Base-by-base conservation (phyloP, 192 early-diverging fungal genomes). In the Kappamyces sp. region DNA sequence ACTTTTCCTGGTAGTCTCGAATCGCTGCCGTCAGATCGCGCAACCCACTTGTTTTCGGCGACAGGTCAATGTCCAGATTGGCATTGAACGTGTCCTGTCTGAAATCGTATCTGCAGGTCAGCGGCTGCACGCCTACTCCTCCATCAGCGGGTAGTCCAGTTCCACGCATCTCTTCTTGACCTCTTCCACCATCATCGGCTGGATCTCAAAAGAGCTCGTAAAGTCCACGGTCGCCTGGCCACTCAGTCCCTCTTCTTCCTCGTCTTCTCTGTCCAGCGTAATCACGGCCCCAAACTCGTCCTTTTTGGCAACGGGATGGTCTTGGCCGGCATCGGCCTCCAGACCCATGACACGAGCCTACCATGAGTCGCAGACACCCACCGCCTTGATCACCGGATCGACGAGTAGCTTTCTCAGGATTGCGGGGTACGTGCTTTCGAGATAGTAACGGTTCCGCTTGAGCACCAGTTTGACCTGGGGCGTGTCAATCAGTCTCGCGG, bases 1-100 rank as follows among this genome's bases (percentile, higher is more conserved):
- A 87, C 71, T 97, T 98, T 74, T 99, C 97, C 75, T 91, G 92
- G 74, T 94, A 93, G 9, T 94, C 92, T 35, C 94, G 85, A 71
- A 99, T 95, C 12, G 42, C 31, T 23, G 23, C 23, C 23, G 23
- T 23, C 23, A 23, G 23, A 23, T 23, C 23, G 23, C 0, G 23
- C 23, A 23, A 23, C 23, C 23, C 23, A 1, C 84, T 86, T 6
- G 93, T 96, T 3, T 87, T 93, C n/a, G 94, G 93, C 63, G 90
- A 93, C 36, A 96, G 83, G 63, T 97, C 92, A 58, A 99, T 89
- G 34, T 81, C 81, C 42, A 90, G 71, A 65, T 86, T 86, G 2
- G 84, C 68, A 66, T 86, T 89, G 40, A 76, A 51, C 8, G 71
- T 74, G 72, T 89, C 85, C 58, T 96, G 93, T 55, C 93, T 78